Evolutionary conservation across 2,329 filamentous ascomycete genomes (phyloP), one percentile per base, ranked within the genome.

Genomic region (Neofusicoccum umdonicola): DNA sequence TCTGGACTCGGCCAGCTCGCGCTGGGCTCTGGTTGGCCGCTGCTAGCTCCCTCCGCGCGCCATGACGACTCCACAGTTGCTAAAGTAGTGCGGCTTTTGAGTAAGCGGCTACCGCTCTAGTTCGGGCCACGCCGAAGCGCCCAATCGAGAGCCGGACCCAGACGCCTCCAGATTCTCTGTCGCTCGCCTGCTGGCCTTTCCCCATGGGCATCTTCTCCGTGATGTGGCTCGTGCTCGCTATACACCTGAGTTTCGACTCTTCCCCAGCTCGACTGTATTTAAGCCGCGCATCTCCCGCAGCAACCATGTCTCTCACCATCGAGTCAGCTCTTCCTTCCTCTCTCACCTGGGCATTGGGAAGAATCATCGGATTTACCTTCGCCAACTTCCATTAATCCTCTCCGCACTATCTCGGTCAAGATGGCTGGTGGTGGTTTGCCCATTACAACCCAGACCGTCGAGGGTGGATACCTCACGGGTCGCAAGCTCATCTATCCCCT

Each of bases 401-500:
- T 13, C 34, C 37, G 17, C 42, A 11, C 8, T 31, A 6, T 37
- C 45, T 62, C 58, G n/a, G 17, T 62, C 58, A 51, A 51, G 15
- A 62, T 62, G 58, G 58, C 58, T 42, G 58, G 58, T 27, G 51
- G 51, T 51, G 61, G 61, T n/a, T 31, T 63, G 22, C 61, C 61
- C 39, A 45, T 63, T 19, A 7, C 19, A 15, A 45, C 47, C 17
- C 31, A 42, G 31, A 56, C 61, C 41, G 61, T 63, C 7, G 39
- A 54, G 15, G 61, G 60, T 19, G 60, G 61, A 1, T 63, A 44
- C 61, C 48, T 56, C 48, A 56, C 47, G 37, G 61, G 61, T 27
- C 61, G 61, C 61, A 63, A 45, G n/a, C 61, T 63, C 61, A 63
- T 63, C 61, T 63, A 63, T 35, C 61, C 61, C 37, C 61, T 66